phyloP scores from a whole-genome alignment of 2,329 filamentous ascomycete genomes.

The Periconia digitata region DNA sequence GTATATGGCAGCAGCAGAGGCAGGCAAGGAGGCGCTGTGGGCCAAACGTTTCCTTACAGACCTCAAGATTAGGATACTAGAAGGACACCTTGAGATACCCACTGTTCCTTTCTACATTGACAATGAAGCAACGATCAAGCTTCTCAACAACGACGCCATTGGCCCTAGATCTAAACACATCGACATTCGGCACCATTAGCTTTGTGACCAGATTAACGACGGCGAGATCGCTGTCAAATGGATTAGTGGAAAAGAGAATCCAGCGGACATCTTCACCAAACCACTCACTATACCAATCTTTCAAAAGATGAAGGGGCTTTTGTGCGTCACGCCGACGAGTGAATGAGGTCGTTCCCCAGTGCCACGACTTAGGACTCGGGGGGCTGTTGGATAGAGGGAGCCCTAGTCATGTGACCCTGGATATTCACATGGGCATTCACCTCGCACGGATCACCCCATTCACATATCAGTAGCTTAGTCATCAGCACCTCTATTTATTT shows the following conservation, averaged over 20 bases:
- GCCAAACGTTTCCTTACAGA: slow-evolving; percentile 9
- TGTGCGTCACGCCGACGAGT: neutral
- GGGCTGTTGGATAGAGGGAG: no score
- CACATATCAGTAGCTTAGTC: no score
- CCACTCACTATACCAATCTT: neutral
- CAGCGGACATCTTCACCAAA: slow-evolving; percentile 5
- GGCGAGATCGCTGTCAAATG: neutral
- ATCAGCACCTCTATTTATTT: no score
- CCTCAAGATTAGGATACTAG: neutral
- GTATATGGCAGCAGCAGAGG: slow-evolving; percentile 18
- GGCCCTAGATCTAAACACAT: slow-evolving; percentile 13
- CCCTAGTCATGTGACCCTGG: no score
- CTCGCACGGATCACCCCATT: no score
- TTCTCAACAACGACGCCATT: slow-evolving; percentile 5
- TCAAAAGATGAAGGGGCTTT: neutral
- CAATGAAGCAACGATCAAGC: slow-evolving; percentile 9
- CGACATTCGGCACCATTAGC: slow-evolving; percentile 13
- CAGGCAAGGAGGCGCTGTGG: slow-evolving; percentile 23
- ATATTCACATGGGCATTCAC: no score
- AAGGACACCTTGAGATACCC: no score
- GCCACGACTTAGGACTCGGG: no score
- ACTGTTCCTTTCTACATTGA: slow-evolving; percentile 1
- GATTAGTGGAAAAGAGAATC: neutral
- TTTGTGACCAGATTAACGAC: neutral
- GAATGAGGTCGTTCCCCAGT: no score